Conservation (phyloP, 2,329 filamentous ascomycete genomes). For the Shiraia sp. region DNA sequence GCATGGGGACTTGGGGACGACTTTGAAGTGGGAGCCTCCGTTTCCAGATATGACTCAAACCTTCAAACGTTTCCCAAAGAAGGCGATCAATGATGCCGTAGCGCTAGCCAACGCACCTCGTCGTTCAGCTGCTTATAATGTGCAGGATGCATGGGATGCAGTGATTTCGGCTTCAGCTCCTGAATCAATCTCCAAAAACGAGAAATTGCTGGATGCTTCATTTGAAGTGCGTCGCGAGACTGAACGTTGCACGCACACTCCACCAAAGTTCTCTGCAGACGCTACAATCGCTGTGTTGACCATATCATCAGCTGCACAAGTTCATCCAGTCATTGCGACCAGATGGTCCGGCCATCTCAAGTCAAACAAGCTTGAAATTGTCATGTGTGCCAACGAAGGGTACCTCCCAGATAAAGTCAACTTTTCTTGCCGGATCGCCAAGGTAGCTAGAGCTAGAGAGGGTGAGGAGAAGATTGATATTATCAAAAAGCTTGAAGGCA, state of each 20-base stretch:
- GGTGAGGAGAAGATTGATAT: conserved; percentile 61
- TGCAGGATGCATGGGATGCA: conserved; percentile 63
- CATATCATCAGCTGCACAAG: conserved; percentile 63
- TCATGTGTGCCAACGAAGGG: conserved; percentile 69
- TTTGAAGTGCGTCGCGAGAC: conserved; percentile 65
- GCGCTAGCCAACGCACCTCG: conserved; percentile 68
- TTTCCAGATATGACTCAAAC: conserved; percentile 67
- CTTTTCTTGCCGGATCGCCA: conserved; percentile 67
- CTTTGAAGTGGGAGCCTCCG: conserved; percentile 66
- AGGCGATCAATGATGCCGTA: conserved; percentile 64
- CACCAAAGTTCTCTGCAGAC: conserved; percentile 67
- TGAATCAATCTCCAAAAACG: conserved; percentile 55
- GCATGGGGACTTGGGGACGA: conserved; percentile 67
- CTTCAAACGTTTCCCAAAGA: conserved; percentile 65
- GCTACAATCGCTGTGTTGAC: conserved; percentile 65
- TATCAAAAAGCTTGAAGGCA: conserved; percentile 59
- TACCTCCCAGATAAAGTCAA: conserved; percentile 67
- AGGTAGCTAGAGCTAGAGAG: conserved; percentile 57
- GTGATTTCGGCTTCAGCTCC: conserved; percentile 58
- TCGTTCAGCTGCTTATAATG: conserved; percentile 63
- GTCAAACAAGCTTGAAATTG: conserved; percentile 63
- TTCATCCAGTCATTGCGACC: conserved; percentile 70
- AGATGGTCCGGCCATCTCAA: conserved; percentile 66
- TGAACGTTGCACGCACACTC: conserved; percentile 62
- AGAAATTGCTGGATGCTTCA: conserved; percentile 57